Evolutionary conservation across 345 rosid species (phyloP), one percentile per base, ranked within the genome.

Genomic region (Tarenaya hassleriana): DNA sequence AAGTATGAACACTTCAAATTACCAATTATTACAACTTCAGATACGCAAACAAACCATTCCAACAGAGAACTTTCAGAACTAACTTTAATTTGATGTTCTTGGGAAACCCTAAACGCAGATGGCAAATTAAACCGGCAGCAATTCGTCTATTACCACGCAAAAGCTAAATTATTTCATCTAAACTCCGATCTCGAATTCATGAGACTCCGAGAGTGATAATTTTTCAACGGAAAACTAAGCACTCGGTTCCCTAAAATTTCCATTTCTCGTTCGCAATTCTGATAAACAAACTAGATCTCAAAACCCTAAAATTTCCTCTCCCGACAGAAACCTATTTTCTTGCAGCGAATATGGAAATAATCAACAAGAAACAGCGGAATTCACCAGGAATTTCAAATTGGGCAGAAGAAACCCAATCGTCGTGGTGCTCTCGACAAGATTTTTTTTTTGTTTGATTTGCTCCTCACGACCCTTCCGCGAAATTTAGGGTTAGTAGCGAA

Each of bases 11-110:
- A n/a, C n/a, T n/a, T n/a, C n/a, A n/a, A n/a, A n/a, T n/a, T n/a
- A n/a, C n/a, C n/a, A n/a, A n/a, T n/a, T n/a, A n/a, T n/a, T n/a
- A n/a, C n/a, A n/a, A n/a, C n/a, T n/a, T n/a, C n/a, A n/a, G n/a
- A n/a, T n/a, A n/a, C n/a, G n/a, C n/a, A n/a, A n/a, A n/a, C n/a
- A n/a, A n/a, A n/a, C n/a, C n/a, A n/a, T n/a, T n/a, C n/a, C n/a
- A n/a, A n/a, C n/a, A n/a, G n/a, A n/a, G n/a, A n/a, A n/a, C 15
- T 35, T 42, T 42, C 18, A 10, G 40, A 20, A 48, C 17, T 24
- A 64, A 43, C 54, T 58, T 59, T 58, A 58, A 65, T 14, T 38
- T 35, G 4, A 10, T 51, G 63, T 64, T 37, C 69, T 34, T 13
- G 3, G 29, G 50, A 63, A 63, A 63, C 56, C 68, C 62, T 63